A percentile compares a stretch with the other conserved stretches of the same genome.
Conservation (phyloP, 768 basidiomycete species). For the Lentinula sp. region DNA sequence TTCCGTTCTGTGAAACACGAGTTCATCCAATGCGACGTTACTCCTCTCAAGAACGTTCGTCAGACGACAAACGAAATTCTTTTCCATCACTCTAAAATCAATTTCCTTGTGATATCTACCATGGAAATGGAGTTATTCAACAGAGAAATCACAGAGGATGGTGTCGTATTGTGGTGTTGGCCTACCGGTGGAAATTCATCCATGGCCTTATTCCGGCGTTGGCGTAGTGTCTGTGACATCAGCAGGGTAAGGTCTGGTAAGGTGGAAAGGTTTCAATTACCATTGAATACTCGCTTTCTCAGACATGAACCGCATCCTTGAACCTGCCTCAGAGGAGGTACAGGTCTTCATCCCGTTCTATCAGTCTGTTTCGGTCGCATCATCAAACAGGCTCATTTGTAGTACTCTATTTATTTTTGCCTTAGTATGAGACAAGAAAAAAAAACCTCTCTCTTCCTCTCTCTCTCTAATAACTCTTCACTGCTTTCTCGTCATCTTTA, state of each 20-base stretch:
- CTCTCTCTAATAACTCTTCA: conserved; percentile 36
- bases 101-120: conserved; percentile 17
- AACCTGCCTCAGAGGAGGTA: too few relatives aligned
- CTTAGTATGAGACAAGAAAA: too few relatives aligned
- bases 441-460: too few relatives aligned
- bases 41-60: conserved; percentile 24
- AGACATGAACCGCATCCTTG: too few relatives aligned
- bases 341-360: too few relatives aligned
- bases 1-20: conserved; percentile 15
- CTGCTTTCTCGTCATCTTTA: conserved; percentile 71
- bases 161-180: conserved; percentile 23
- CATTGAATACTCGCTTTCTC: too few relatives aligned
- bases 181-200: conserved; percentile 29
- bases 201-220: conserved; percentile 25
- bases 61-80: conserved; percentile 17
- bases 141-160: conserved; percentile 23
- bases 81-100: conserved; percentile 15
- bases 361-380: too few relatives aligned
- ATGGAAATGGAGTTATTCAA: conserved; percentile 20
- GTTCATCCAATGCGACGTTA: conserved; percentile 26
- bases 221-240: conserved; percentile 21
- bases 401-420: too few relatives aligned
- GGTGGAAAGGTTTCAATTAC: conserved; percentile 9
- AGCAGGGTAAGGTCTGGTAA: conserved; percentile 12
- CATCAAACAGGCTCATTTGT: too few relatives aligned